Evolutionary conservation across 306 rosid genomes (phyloP).

Genomic region (Neltuma alba): DNA sequence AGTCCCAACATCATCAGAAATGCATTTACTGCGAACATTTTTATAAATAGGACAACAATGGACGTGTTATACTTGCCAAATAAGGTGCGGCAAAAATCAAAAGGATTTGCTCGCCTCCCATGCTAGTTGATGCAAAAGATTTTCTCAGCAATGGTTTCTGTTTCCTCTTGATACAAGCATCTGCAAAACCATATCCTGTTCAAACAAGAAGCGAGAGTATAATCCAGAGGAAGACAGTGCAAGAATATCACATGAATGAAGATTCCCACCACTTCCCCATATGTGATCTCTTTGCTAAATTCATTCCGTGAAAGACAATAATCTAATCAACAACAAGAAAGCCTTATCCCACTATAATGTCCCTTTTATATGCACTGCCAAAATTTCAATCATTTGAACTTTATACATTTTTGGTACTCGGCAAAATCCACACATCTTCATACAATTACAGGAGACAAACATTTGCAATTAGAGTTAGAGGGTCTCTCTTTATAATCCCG

Average conservation of each 20-base stretch:
- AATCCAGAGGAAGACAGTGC: slow-evolving; percentile 31
- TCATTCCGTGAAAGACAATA: slow-evolving; percentile 29
- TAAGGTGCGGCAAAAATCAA: slow-evolving; percentile 81
- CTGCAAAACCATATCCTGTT: slow-evolving; percentile 63
- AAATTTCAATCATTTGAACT: slow-evolving; percentile 1
- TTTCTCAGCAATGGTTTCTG: slow-evolving; percentile 50
- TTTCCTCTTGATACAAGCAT: slow-evolving; percentile 49
- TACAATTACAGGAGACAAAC: background rate
- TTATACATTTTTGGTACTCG: background rate
- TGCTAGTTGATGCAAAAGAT: slow-evolving; percentile 73
- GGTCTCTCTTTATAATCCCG: background rate
- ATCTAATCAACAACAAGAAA: too few relatives aligned
- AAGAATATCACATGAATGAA: slow-evolving; percentile 17
- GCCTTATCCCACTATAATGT: too few relatives aligned
- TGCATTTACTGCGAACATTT: background rate
- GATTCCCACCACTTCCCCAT: slow-evolving; percentile 20
- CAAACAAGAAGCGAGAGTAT: slow-evolving; percentile 37
- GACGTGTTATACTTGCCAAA: slow-evolving; percentile 57
- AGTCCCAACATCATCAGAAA: background rate
- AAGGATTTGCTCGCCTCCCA: slow-evolving; percentile 74
- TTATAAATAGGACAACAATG: background rate
- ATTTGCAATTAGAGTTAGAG: background rate
- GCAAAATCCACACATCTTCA: background rate
- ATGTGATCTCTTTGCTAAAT: slow-evolving; percentile 6
- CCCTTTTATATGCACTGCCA: background rate